Percentiles rank a stretch among this genome's conserved stretches.
Evolutionary conservation across 352 stramenopile genomes (phyloP).

Genomic region (Aphanomyces cochlioides): DNA sequence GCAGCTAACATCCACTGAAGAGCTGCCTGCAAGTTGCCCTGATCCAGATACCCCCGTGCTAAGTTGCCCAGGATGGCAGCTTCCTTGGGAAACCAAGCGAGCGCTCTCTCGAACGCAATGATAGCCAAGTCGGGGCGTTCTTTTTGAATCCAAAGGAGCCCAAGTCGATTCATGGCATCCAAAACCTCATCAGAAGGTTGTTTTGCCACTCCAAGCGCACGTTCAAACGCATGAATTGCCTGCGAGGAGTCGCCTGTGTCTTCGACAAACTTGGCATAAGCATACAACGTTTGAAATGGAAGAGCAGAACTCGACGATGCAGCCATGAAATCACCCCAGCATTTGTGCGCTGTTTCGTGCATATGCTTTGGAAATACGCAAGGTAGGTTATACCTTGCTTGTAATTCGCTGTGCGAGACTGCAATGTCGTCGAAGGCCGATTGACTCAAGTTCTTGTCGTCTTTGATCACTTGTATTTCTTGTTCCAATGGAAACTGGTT

Average conservation of each 20-base stretch:
- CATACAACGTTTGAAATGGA: constrained; percentile 5
- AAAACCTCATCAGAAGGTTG: neutral
- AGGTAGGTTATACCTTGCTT: no score
- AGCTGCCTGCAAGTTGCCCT: neutral
- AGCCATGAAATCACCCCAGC: neutral
- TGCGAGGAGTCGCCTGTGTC: neutral
- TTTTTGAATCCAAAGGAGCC: neutral
- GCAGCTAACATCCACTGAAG: neutral
- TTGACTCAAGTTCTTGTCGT: no score
- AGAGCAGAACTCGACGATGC: neutral
- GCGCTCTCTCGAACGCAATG: neutral
- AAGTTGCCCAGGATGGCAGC: constrained; percentile 5
- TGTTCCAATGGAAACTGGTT: no score
- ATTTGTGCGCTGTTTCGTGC: neutral
- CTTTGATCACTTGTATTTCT: no score
- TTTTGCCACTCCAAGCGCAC: neutral
- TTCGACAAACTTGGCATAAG: constrained; percentile 7
- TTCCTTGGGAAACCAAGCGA: neutral
- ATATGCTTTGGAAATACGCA: neutral
- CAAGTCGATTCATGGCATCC: constrained; percentile 16
- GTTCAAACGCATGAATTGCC: neutral
- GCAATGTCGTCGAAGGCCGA: no score
- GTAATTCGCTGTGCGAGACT: no score
- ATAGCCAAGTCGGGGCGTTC: neutral
- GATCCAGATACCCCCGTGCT: neutral